Base-by-base conservation (phyloP, 768 basidiomycete species). In the Boletellus sp. region DNA sequence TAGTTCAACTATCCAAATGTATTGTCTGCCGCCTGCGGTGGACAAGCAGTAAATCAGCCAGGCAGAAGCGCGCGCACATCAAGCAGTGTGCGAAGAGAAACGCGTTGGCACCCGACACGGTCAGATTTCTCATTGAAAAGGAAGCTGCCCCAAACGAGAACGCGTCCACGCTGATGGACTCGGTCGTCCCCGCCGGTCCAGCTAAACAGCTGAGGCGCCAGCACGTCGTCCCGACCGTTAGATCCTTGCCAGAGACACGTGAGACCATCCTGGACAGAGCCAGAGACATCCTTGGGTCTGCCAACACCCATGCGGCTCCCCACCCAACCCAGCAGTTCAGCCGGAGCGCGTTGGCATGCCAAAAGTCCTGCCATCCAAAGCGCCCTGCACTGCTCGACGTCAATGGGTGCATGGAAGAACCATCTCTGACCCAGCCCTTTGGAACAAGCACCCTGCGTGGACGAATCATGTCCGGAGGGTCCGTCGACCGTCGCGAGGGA, bases 21-120 rank as follows among this genome's bases (percentile, higher is more conserved):
- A 72, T 89, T 38, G 74, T 77, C 33, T 91, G 89, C 56, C 78
- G 80, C 20, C 60, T 76, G 13, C 66, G 66, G 1, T 92, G 90
- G 90, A 91, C 86, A 4, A 69, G 79, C 12, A 75, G 78, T 47
- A 93, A 93, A 64, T 78, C 78, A 4, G 69, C 69, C 11, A 54
- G 67, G 16, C 80, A 84, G 59, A 93, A 93, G 64, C 65, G 78
- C 61, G 56, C 73, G 3, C 90, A 93, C 61, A 78, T 93, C 35
- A 74, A 74, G 42, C 70, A 73, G 6, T 93, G 90, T 63, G 80
- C 85, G 12, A 83, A 77, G 66, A 90, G 84, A 64, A 71, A 72
- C 19, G 69, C 64, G 4, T 66, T 84, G 36, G 70, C 72, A 6
- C 67, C 78, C 26, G 80, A 81, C 6, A 87, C 86, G 2, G 54